Evolutionary conservation across 306 rosid species (phyloP).

Genomic region (Pyrus betulifolia): DNA sequence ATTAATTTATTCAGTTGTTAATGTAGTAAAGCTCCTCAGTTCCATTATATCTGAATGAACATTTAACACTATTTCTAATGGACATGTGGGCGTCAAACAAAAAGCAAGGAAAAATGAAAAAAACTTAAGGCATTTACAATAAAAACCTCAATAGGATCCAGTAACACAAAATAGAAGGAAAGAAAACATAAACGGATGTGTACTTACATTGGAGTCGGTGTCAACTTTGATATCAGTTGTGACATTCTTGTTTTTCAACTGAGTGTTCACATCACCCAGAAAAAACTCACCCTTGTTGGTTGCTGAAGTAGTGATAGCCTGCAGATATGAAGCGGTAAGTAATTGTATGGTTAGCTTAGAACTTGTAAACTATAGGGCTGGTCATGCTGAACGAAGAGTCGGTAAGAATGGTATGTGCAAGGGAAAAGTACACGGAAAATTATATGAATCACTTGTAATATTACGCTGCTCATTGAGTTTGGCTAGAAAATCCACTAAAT

Average conservation of each 20-base stretch:
- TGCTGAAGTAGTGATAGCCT: constrained; percentile 80
- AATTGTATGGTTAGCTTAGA: background rate
- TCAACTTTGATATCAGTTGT: constrained; percentile 88
- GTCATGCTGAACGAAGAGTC: no score
- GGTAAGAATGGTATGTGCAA: background rate
- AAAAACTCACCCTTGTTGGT: constrained; percentile 63
- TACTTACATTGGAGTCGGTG: constrained; percentile 63
- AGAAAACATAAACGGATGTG: background rate
- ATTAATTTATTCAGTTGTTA: background rate
- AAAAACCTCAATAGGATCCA: background rate
- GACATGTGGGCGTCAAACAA: background rate
- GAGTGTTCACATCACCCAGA: constrained; percentile 75
- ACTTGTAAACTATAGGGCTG: background rate
- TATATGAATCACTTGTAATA: background rate
- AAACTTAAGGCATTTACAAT: background rate
- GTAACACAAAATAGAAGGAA: background rate
- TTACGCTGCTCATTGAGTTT: background rate
- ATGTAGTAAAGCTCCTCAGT: background rate
- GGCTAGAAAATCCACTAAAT: background rate
- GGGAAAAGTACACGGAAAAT: background rate
- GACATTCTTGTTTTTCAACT: constrained; percentile 66
- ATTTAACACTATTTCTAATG: background rate
- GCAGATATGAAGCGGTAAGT: constrained; percentile 8
- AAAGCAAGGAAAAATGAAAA: background rate
- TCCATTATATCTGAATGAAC: background rate